phyloP scores from a whole-genome alignment of 2,329 filamentous ascomycete genomes.

The Cladosporium sp. region DNA sequence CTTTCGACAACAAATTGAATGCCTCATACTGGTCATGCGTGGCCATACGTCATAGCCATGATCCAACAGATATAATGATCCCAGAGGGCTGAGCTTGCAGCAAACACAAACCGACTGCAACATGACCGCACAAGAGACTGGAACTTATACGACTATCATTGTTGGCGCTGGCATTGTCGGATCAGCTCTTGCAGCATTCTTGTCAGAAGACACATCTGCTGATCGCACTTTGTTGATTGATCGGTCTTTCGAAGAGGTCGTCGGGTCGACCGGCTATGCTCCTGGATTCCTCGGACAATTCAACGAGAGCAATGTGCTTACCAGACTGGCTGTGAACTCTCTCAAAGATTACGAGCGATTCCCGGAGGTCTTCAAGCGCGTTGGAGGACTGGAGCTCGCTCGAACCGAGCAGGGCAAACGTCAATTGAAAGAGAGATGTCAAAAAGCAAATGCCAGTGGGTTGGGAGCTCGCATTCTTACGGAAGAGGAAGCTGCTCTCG shows the following conservation, averaged over 20 bases:
- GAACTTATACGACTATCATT: slow-evolving; percentile 8
- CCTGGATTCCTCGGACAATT: slow-evolving; percentile 42
- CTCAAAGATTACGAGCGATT: slow-evolving; percentile 20
- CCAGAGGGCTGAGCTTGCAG: not conserved
- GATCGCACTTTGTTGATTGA: slow-evolving; percentile 24
- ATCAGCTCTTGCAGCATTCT: slow-evolving; percentile 38
- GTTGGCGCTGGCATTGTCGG: slow-evolving; percentile 41
- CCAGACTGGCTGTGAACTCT: slow-evolving; percentile 35
- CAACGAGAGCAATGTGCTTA: slow-evolving; percentile 38
- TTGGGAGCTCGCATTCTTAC: not conserved
- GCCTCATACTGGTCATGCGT: not conserved
- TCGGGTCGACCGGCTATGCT: slow-evolving; percentile 40
- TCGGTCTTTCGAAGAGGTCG: slow-evolving; percentile 31
- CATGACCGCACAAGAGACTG: not conserved
- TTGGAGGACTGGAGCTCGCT: slow-evolving; percentile 21
- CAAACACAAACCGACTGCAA: not conserved
- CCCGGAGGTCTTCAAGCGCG: slow-evolving; percentile 11
- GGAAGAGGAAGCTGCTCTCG: not conserved
- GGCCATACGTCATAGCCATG: not conserved
- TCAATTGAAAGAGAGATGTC: not conserved
- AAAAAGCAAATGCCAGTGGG: not conserved
- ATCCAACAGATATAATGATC: not conserved
- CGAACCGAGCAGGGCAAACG: slow-evolving; percentile 8
- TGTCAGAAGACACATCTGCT: slow-evolving; percentile 28
- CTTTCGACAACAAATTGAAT: not conserved